These are phyloP conservation scores for Hemileccinum impolitum DNA, from an alignment of 768 basidiomycete species.

Conservation along the genomic window DNA sequence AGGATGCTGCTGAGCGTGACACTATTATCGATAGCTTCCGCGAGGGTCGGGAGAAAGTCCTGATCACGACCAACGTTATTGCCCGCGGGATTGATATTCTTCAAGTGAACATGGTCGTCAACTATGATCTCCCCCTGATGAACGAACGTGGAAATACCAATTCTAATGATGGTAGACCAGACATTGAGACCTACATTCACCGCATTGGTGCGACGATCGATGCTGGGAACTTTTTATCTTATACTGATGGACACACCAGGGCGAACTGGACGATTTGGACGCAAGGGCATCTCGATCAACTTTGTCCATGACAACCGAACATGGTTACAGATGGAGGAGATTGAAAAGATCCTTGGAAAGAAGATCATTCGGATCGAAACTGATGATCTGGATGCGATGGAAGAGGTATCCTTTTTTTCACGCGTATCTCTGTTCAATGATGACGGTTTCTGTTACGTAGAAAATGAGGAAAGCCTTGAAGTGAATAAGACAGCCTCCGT, in stretches of 20 bases:
- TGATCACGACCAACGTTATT: slow-evolving; percentile 99
- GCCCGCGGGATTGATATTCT: slow-evolving; percentile 98
- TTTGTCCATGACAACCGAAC: slow-evolving; percentile 92
- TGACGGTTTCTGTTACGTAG: slow-evolving; percentile 32
- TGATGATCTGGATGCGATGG: slow-evolving; percentile 89
- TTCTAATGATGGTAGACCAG: slow-evolving; percentile 59
- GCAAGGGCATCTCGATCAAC: slow-evolving; percentile 95
- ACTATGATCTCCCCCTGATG: slow-evolving; percentile 92
- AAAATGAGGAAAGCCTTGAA: slow-evolving; percentile 83
- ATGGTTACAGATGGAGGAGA: slow-evolving; percentile 86
- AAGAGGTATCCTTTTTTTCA: slow-evolving; percentile 56
- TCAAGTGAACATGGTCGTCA: slow-evolving; percentile 99
- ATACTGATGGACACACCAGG: slow-evolving; percentile 45
- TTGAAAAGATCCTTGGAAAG: slow-evolving; percentile 74
- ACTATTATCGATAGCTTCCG: slow-evolving; percentile 92
- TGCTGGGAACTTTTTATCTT: not conserved
- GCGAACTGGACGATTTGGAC: slow-evolving; percentile 95
- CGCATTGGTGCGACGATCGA: slow-evolving; percentile 71
- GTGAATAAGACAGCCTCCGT: slow-evolving; percentile 24
- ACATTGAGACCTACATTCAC: slow-evolving; percentile 97
- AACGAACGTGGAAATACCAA: slow-evolving; percentile 54
- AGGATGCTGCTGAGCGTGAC: slow-evolving; percentile 88
- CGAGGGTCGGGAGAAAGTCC: slow-evolving; percentile 92
- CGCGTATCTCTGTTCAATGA: not conserved
- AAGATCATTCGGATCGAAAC: slow-evolving; percentile 87